phyloP scores from a whole-genome alignment of 2,329 filamentous ascomycete genomes.

The Chalaropsis ovoidea region DNA sequence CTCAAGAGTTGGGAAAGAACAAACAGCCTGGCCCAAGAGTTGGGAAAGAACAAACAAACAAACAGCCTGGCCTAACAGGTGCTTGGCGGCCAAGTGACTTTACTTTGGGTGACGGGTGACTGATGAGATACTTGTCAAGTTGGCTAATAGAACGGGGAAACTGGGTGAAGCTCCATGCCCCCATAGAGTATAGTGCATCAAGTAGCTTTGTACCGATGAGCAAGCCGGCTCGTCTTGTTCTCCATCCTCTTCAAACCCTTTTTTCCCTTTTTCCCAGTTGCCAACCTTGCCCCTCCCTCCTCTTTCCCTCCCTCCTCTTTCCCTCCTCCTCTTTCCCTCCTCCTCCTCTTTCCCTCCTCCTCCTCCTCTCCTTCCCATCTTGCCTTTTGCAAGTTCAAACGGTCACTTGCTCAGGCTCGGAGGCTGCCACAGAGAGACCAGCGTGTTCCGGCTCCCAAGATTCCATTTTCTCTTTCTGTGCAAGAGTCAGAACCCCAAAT shows the following conservation, averaged over 20 bases:
- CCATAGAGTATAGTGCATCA: neutral
- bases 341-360: neutral
- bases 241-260: neutral
- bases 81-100: neutral
- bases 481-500: too few species aligned
- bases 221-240: neutral
- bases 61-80: neutral
- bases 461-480: neutral
- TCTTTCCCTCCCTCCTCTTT: neutral
- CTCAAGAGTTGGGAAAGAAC: too few species aligned
- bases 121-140: too few species aligned
- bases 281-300: neutral
- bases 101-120: neutral
- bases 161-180: constrained; percentile 28
- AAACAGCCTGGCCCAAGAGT: too few species aligned
- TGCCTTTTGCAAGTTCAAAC: neutral
- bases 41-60: neutral
- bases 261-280: neutral
- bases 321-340: neutral
- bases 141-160: neutral
- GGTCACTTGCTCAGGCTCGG: too few species aligned
- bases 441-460: neutral
- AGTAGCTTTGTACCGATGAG: neutral
- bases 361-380: neutral
- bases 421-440: too few species aligned